Percentiles rank a stretch among this genome's conserved stretches.
phyloP scores from a whole-genome alignment of 1,284 basidiomycete genomes.

The Thecaphora frezii region DNA sequence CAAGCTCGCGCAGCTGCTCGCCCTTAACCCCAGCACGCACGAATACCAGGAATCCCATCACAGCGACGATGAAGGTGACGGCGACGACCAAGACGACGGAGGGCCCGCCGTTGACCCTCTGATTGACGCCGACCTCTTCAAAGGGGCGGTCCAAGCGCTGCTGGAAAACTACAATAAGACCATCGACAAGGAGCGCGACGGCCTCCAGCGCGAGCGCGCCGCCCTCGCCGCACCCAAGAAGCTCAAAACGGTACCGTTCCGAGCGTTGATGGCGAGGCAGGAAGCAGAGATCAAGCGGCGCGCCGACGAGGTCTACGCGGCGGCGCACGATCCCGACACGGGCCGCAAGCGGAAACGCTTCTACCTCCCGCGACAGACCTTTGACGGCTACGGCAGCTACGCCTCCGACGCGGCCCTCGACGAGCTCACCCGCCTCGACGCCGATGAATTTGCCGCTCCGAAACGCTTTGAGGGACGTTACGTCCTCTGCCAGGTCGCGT shows the following conservation, averaged over 20 bases:
- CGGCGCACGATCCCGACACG: conserved; percentile 16
- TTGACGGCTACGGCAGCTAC: conserved; percentile 45
- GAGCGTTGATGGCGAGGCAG: conserved; percentile 46
- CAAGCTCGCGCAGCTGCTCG: conserved; percentile 48
- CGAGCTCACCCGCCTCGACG: conserved; percentile 24
- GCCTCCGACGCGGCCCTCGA: conserved; percentile 31
- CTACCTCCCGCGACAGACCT: conserved; percentile 45
- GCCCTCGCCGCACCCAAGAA: conserved; percentile 20
- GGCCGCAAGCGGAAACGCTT: conserved; percentile 17
- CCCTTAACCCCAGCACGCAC: conserved; percentile 26
- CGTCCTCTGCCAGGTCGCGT: conserved; percentile 45
- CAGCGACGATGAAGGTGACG: conserved; percentile 4
- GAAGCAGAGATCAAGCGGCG: conserved; percentile 44
- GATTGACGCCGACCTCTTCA: conserved; percentile 52
- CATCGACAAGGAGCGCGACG: conserved; percentile 41
- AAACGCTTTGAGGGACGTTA: conserved; percentile 34
- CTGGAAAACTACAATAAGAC: conserved; percentile 50
- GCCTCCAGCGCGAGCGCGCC: conserved; percentile 22
- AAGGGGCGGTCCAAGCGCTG: conserved; percentile 51
- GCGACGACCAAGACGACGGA: conserved; percentile 10
- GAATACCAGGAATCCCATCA: background rate
- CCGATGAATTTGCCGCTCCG: conserved; percentile 40
- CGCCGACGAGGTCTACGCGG: conserved; percentile 25
- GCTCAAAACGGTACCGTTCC: conserved; percentile 45
- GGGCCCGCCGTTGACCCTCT: conserved; percentile 20